phyloP scores from a whole-genome alignment of 768 basidiomycete species.

The Punctularia strigosozonata region DNA sequence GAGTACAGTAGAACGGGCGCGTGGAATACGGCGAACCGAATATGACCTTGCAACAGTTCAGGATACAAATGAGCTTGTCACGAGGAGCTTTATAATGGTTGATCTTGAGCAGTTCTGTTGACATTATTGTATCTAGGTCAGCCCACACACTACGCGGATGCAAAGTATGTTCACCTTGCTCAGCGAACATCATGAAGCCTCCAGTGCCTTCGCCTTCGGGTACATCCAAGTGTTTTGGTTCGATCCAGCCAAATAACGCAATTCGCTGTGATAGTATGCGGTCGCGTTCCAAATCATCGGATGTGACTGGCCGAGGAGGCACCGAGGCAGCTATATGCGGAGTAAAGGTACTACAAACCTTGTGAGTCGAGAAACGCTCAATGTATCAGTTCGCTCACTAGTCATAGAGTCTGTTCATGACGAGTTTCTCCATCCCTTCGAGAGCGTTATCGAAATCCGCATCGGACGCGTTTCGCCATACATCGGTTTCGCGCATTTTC shows the following conservation, averaged over 20 bases:
- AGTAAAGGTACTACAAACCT: constrained; percentile 67
- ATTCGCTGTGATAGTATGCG: constrained; percentile 85
- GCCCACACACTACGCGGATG: background rate
- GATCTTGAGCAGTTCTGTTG: constrained; percentile 81
- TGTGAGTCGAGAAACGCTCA: background rate
- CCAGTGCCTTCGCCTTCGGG: constrained; percentile 62
- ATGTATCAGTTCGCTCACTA: constrained; percentile 45
- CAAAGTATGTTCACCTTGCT: constrained; percentile 51
- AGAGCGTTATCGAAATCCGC: constrained; percentile 91
- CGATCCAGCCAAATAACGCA: constrained; percentile 82
- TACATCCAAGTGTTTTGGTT: constrained; percentile 82
- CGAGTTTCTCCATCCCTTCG: constrained; percentile 99
- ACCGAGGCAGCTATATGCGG: constrained; percentile 60
- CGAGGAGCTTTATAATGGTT: constrained; percentile 98
- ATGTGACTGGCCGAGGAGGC: constrained; percentile 69
- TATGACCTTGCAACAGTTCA: constrained; percentile 98
- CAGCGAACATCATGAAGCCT: constrained; percentile 82
- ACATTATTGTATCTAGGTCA: background rate
- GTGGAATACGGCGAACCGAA: constrained; percentile 86
- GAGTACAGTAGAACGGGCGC: too few relatives aligned
- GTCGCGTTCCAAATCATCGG: constrained; percentile 96
- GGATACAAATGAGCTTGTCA: constrained; percentile 94
- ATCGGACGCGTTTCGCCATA: constrained; percentile 71
- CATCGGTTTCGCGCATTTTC: constrained; percentile 77
- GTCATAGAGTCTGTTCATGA: constrained; percentile 96